A percentile compares a stretch with the other conserved stretches of the same genome.
Conservation (phyloP, 148 eudicot species). For the Talinum fruticosum region DNA sequence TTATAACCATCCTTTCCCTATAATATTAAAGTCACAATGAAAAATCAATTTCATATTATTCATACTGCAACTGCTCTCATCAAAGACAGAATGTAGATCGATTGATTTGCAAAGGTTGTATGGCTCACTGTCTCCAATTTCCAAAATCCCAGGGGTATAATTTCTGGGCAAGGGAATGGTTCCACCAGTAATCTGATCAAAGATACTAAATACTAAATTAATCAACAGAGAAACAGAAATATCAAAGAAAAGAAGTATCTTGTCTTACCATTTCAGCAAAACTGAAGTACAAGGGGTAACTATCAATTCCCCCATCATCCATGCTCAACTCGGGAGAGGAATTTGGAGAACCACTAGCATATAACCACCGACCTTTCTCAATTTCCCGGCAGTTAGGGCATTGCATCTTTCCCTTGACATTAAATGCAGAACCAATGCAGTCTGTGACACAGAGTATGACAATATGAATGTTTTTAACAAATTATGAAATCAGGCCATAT, state of each 20-base stretch:
- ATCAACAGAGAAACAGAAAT: background rate
- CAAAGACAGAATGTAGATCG: background rate
- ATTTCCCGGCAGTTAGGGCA: constrained; percentile 75
- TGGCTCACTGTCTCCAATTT: background rate
- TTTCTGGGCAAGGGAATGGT: background rate
- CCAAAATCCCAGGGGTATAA: background rate
- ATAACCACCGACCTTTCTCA: constrained; percentile 71
- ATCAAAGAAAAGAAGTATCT: constrained; percentile 13
- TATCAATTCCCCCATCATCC: constrained; percentile 35
- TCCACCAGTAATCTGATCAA: background rate
- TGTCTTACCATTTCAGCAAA: constrained; percentile 45
- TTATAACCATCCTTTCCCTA: too few species aligned
- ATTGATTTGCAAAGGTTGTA: background rate
- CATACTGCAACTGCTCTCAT: background rate
- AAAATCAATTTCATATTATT: too few species aligned
- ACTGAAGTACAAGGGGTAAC: constrained; percentile 36
- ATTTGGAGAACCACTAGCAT: constrained; percentile 42
- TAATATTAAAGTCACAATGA: too few species aligned
- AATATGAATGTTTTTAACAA: constrained; percentile 6
- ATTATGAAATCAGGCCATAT: constrained; percentile 1
- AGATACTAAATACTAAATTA: background rate
- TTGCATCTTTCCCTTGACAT: constrained; percentile 69
- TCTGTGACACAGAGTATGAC: constrained; percentile 39
- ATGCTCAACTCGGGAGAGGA: constrained; percentile 36
- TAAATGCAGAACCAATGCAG: constrained; percentile 82